Evolutionary conservation across 2,329 filamentous ascomycete genomes (phyloP).

Genomic region (Paracorniculantispora psalliotae): DNA sequence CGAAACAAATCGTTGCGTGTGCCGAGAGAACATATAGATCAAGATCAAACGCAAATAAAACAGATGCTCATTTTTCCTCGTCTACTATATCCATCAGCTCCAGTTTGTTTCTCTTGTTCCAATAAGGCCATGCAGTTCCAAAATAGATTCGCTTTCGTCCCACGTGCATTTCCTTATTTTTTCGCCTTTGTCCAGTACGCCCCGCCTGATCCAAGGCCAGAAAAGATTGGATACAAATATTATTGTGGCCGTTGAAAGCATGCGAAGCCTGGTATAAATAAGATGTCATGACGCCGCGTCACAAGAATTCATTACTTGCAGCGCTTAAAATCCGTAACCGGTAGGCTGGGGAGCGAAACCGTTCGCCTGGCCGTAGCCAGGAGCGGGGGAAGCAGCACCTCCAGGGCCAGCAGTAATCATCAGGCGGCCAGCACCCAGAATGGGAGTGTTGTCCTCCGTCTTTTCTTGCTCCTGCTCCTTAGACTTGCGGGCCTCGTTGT

Average conservation of each 20-base stretch:
- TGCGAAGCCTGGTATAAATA: background rate
- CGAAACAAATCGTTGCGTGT: background rate
- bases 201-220: background rate
- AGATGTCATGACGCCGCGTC: background rate
- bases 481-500: conserved; percentile 90
- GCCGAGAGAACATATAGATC: background rate
- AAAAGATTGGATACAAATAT: conserved; percentile 3
- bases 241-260: background rate
- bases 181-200: background rate
- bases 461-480: conserved; percentile 69
- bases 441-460: conserved; percentile 89
- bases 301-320: conserved; percentile 5
- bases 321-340: conserved; percentile 59
- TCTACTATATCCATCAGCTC: background rate
- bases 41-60: conserved; percentile 1
- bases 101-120: background rate
- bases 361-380: conserved; percentile 68
- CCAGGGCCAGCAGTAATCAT: conserved; percentile 93
- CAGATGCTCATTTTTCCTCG: background rate
- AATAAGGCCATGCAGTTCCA: background rate
- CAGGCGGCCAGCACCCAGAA: conserved; percentile 79
- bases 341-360: conserved; percentile 87
- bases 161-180: background rate
- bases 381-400: conserved; percentile 54
- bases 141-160: conserved; percentile 7